These are phyloP conservation scores for Aquanectria penicillioides DNA, from an alignment of 2,329 filamentous ascomycete species.

Conservation along the genomic window DNA sequence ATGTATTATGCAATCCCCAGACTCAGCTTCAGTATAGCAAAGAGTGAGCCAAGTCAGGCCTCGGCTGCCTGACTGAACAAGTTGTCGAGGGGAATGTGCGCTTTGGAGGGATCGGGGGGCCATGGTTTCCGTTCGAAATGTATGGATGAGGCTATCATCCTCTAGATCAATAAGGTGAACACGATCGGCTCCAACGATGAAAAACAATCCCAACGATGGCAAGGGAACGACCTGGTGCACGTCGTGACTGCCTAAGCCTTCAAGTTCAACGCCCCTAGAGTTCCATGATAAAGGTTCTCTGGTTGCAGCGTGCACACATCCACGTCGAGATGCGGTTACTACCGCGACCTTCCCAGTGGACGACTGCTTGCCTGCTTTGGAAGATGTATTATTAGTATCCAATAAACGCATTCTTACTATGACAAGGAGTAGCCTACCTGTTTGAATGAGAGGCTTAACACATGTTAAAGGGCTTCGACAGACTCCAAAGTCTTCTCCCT, in stretches of 20 bases:
- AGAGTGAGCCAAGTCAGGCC: constrained; percentile 72
- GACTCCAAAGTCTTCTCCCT: constrained; percentile 55
- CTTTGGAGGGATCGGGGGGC: constrained; percentile 68
- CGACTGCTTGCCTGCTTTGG: constrained; percentile 25
- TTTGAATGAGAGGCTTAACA: constrained; percentile 57
- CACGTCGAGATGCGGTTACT: constrained; percentile 60
- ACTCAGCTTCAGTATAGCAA: constrained; percentile 68
- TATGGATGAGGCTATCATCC: constrained; percentile 62
- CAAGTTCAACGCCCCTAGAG: constrained; percentile 55
- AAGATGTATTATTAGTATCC: constrained; percentile 1
- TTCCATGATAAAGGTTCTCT: constrained; percentile 58
- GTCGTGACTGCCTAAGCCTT: constrained; percentile 58
- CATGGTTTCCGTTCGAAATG: constrained; percentile 68
- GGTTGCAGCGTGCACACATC: constrained; percentile 60
- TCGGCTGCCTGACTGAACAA: constrained; percentile 62
- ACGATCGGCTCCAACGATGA: constrained; percentile 66
- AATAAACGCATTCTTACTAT: too few species aligned
- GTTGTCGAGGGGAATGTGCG: constrained; percentile 57
- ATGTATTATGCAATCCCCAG: constrained; percentile 71
- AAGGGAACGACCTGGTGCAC: constrained; percentile 66
- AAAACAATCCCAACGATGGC: constrained; percentile 66
- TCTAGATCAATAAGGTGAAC: constrained; percentile 67
- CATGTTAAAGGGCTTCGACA: constrained; percentile 64
- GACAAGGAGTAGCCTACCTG: too few species aligned
- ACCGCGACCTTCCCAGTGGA: constrained; percentile 33